phyloP scores from a whole-genome alignment of 305 asterid genomes.

The Fraxinus floribunda region DNA sequence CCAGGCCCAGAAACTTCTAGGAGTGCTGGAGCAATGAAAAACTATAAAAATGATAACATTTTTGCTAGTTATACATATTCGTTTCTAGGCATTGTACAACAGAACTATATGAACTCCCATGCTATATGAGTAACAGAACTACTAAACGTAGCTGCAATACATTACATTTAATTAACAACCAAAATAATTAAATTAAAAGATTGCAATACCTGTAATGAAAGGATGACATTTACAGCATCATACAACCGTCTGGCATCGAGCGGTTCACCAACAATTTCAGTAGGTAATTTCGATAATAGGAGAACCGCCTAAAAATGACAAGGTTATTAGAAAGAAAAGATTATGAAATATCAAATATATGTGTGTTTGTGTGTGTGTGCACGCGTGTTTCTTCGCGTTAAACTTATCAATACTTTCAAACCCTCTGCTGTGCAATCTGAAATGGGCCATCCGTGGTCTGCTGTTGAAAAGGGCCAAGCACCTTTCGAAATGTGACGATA shows the following conservation, averaged over 20 bases:
- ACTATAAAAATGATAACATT: neutral
- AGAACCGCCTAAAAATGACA: constrained; percentile 56
- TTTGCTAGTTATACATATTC: neutral
- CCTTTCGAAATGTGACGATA: constrained; percentile 96
- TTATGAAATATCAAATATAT: neutral
- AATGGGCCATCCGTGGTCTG: constrained; percentile 97
- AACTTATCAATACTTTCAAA: constrained; percentile 51
- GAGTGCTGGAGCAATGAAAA: neutral
- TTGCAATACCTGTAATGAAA: constrained; percentile 73
- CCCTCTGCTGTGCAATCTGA: constrained; percentile 99
- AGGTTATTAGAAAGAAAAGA: constrained; percentile 7
- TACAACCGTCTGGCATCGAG: constrained; percentile 51
- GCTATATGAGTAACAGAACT: neutral
- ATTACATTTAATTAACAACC: constrained; percentile 6
- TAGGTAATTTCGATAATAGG: constrained; percentile 56
- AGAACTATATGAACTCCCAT: neutral
- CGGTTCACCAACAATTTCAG: constrained; percentile 68
- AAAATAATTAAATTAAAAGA: constrained; percentile 6
- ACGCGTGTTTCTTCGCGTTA: neutral
- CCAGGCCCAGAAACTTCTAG: neutral
- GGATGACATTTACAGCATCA: constrained; percentile 80
- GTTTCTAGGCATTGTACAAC: neutral
- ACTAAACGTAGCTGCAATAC: neutral
- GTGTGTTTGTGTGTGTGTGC: neutral
- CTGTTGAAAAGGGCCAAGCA: constrained; percentile 98